Evolutionary conservation across 2,329 filamentous ascomycete genomes (phyloP), one percentile per base, ranked within the genome.

Genomic region (Pezicula radicicola): DNA sequence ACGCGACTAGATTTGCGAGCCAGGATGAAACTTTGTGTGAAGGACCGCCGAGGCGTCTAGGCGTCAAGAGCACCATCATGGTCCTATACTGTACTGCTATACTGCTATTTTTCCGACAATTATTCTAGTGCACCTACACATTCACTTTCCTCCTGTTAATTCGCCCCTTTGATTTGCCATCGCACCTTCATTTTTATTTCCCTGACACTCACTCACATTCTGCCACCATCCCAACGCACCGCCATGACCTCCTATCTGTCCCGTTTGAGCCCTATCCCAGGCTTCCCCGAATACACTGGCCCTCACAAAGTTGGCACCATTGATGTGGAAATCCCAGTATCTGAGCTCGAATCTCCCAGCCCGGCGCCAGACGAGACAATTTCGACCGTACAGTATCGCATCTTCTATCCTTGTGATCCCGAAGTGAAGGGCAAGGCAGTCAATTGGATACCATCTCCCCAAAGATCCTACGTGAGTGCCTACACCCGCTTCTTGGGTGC

Each of bases 401-500:
- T 95, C 52, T 96, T 89, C 72, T 95, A 95, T 66, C 91, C 91
- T 1, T 85, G 86, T 19, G 71, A 74, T 1, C 66, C 75, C 4
- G 73, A 75, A 19, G 41, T 56, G 25, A 63, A 65, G 46, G 74
- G 79, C 3, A 69, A 48, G 76, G 81, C 62, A 61, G 86, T 91
- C 50, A 81, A 79, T 61, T 96, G 91, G 90, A 77, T 95, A 48
- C 89, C 89, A 0, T 77, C 79, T 8, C 90, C 91, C 0, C 90
- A 95, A 67, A 74, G 87, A 45, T 83, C 84, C 39, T 87, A 90
- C 64, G 73, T 93, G 8, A 80, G 84, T 15, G 88, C 87, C 1
- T 94, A 94, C 65, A 85, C 86, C 9, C 79, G 84, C 59, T 95
- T 95, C 62, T 65, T 93, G 7, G 89, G 89, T 2, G 76, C 87